phyloP scores from a whole-genome alignment of 108 stramenopile species.

The Pseudonitzschia delicatissima region DNA sequence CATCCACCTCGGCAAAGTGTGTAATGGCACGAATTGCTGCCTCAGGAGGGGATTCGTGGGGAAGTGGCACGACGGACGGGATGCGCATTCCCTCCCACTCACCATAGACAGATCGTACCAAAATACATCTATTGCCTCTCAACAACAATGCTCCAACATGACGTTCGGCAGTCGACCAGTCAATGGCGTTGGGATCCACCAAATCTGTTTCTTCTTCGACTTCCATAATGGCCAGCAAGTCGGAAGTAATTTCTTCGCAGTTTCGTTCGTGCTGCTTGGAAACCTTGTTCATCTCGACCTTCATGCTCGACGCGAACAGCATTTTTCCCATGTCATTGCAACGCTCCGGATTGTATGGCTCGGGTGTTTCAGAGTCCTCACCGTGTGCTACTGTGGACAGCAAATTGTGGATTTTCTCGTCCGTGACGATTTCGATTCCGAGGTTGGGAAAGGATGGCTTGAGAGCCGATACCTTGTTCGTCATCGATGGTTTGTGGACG shows the following conservation, averaged over 20 bases:
- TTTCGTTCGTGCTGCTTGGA: slow-evolving; percentile 56
- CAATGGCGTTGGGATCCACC: neutral
- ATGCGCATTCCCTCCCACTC: slow-evolving; percentile 54
- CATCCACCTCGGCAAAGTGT: slow-evolving; percentile 43
- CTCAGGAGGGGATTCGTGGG: slow-evolving; percentile 19
- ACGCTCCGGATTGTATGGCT: slow-evolving; percentile 30
- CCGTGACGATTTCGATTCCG: neutral
- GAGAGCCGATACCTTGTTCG: neutral
- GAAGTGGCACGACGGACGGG: slow-evolving; percentile 35
- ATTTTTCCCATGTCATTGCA: slow-evolving; percentile 38
- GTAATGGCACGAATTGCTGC: slow-evolving; percentile 43
- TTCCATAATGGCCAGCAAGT: slow-evolving; percentile 12
- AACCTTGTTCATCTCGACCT: slow-evolving; percentile 48
- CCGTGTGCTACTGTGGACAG: neutral
- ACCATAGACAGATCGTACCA: slow-evolving; percentile 38
- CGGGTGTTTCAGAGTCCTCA: neutral
- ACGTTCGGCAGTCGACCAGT: slow-evolving; percentile 39
- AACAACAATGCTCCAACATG: slow-evolving; percentile 47
- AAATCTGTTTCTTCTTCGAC: neutral
- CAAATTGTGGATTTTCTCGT: neutral
- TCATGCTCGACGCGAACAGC: slow-evolving; percentile 31
- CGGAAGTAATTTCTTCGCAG: slow-evolving; percentile 44
- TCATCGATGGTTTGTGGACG: neutral
- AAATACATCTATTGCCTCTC: slow-evolving; percentile 58
- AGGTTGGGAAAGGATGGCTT: slow-evolving; percentile 1